These are phyloP conservation scores for Sporothrix humicola DNA, from an alignment of 2,329 filamentous ascomycete genomes.

Conservation along the genomic window DNA sequence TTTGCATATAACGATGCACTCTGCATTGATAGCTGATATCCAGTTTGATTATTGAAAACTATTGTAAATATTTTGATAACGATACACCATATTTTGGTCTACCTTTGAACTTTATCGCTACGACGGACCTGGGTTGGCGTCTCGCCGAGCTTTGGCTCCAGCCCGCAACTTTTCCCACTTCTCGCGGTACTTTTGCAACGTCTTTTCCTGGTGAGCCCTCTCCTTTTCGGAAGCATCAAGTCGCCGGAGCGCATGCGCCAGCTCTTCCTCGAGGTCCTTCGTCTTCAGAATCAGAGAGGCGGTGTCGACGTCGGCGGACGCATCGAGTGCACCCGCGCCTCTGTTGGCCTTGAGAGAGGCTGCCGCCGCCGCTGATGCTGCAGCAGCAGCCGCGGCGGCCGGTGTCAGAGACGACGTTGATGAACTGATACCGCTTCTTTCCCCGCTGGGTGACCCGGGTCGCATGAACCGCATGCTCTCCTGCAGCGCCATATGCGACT, in stretches of 20 bases:
- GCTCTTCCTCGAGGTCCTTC: slow-evolving; percentile 67
- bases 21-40: not conserved
- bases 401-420: slow-evolving; percentile 27
- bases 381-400: slow-evolving; percentile 29
- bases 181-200: slow-evolving; percentile 63
- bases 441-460: slow-evolving; percentile 57
- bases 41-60: not conserved
- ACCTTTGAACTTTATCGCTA: slow-evolving; percentile 35
- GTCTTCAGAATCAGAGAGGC: slow-evolving; percentile 53
- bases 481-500: slow-evolving; percentile 81
- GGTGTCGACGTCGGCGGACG: slow-evolving; percentile 45
- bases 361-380: not conserved
- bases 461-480: slow-evolving; percentile 75
- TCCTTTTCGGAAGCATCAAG: slow-evolving; percentile 70
- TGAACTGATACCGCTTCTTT: slow-evolving; percentile 36
- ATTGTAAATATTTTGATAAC: too few relatives aligned
- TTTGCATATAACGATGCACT: not conserved
- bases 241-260: slow-evolving; percentile 63
- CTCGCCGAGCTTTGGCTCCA: slow-evolving; percentile 62
- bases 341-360: slow-evolving; percentile 30
- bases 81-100: not conserved
- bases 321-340: slow-evolving; percentile 17
- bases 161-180: slow-evolving; percentile 68
- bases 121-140: slow-evolving; percentile 49
- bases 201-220: slow-evolving; percentile 61